Evolutionary conservation across 2,329 filamentous ascomycete genomes (phyloP).

Genomic region (Colletotrichum kahawae): DNA sequence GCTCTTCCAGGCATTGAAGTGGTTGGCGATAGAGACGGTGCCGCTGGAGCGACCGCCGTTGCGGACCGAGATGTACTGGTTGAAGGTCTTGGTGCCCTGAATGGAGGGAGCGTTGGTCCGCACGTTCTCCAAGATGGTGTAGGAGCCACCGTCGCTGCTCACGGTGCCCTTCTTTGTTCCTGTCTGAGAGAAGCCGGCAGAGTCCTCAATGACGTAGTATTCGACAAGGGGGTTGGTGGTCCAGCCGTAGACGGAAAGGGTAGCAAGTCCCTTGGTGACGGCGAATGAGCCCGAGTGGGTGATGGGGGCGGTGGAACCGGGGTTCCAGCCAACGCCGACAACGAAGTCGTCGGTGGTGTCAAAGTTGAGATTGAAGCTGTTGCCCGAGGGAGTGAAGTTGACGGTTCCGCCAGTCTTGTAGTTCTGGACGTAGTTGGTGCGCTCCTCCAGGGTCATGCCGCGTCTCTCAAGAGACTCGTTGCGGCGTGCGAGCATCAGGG

Average conservation of each 20-base stretch:
- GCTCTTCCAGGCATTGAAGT: constrained; percentile 57
- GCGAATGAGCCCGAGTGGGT: background rate
- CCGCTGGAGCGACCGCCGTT: constrained; percentile 38
- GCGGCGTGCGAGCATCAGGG: background rate
- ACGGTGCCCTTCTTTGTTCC: constrained; percentile 33
- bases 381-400: constrained; percentile 15
- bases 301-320: background rate
- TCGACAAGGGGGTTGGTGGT: constrained; percentile 58
- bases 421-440: constrained; percentile 23
- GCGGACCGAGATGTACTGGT: constrained; percentile 54
- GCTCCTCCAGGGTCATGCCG: background rate
- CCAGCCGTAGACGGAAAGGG: constrained; percentile 57
- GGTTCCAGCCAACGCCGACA: constrained; percentile 21
- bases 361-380: constrained; percentile 21
- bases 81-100: constrained; percentile 51
- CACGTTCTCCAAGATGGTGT: constrained; percentile 39
- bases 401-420: constrained; percentile 23
- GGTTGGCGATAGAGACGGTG: constrained; percentile 52
- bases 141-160: constrained; percentile 35
- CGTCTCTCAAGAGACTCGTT: background rate
- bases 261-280: background rate
- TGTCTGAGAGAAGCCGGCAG: constrained; percentile 24
- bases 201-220: constrained; percentile 60
- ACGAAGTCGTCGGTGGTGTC: constrained; percentile 23
- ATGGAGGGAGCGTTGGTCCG: constrained; percentile 50